phyloP scores from a whole-genome alignment of 23 red algal species.

The Pyropia haitanensis region DNA sequence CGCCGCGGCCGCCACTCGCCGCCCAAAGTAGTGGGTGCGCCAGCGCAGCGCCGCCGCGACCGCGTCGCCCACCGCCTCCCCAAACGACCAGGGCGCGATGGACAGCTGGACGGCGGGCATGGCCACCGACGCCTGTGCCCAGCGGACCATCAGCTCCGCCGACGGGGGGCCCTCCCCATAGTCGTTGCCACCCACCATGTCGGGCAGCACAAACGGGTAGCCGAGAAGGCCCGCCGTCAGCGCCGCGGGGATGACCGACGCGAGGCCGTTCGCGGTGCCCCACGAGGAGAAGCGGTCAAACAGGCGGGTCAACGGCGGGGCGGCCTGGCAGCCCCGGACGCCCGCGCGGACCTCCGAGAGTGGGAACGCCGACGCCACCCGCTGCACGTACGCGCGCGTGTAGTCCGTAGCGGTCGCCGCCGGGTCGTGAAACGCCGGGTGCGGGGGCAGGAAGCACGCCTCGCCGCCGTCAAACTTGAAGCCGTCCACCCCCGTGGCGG shows the following conservation, averaged over 20 bases:
- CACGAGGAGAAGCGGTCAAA: conserved; percentile 88
- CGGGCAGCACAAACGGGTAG: conserved; percentile 79
- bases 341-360: conserved; percentile 68
- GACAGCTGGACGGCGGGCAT: conserved; percentile 89
- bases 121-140: conserved; percentile 71
- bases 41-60: conserved; percentile 37
- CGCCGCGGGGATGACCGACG: conserved; percentile 59
- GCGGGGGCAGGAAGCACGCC: conserved; percentile 65
- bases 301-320: conserved; percentile 57
- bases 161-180: conserved; percentile 65
- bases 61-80: conserved; percentile 29
- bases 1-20: conserved; percentile 15
- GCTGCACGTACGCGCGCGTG: conserved; percentile 53
- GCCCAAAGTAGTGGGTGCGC: conserved; percentile 44
- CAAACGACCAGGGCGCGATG: conserved; percentile 63
- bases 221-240: conserved; percentile 69
- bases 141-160: conserved; percentile 72
- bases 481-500: conserved; percentile 74
- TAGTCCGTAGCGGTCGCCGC: conserved; percentile 54
- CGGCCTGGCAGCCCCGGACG: conserved; percentile 50
- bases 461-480: conserved; percentile 98
- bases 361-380: conserved; percentile 37
- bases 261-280: conserved; percentile 69
- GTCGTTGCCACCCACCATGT: conserved; percentile 83
- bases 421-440: conserved; percentile 27